These are phyloP conservation scores for Leishmania amazonensis DNA, from an alignment of 208 protist genomes.

Conservation along the genomic window DNA sequence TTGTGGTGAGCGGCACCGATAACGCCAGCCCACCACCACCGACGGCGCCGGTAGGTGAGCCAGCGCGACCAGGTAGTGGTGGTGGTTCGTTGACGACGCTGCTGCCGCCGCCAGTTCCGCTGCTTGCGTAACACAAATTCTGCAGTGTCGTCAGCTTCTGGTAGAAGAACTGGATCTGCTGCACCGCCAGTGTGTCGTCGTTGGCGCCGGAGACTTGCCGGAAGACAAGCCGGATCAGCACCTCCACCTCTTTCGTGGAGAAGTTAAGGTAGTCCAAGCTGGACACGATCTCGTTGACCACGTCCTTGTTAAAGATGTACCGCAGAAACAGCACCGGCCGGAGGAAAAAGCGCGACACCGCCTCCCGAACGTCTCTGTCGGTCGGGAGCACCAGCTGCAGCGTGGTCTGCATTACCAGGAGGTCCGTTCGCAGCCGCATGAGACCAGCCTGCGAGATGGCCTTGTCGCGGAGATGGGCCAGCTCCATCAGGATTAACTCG, in stretches of 20 bases:
- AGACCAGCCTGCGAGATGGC: slow-evolving; percentile 68
- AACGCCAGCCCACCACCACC: not conserved
- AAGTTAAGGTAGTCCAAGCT: slow-evolving; percentile 77
- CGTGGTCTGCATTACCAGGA: slow-evolving; percentile 79
- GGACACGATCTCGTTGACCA: slow-evolving; percentile 78
- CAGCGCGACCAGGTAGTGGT: not conserved
- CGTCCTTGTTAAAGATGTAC: slow-evolving; percentile 78
- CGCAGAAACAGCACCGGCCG: slow-evolving; percentile 76
- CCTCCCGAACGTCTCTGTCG: slow-evolving; percentile 69
- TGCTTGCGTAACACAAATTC: slow-evolving; percentile 12
- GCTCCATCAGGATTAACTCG: slow-evolving; percentile 75
- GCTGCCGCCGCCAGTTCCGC: not conserved
- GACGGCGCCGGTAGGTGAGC: not conserved
- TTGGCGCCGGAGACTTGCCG: slow-evolving; percentile 65
- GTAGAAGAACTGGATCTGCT: slow-evolving; percentile 64
- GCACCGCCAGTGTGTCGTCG: slow-evolving; percentile 50
- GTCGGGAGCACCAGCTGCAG: slow-evolving; percentile 73
- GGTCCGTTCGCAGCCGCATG: slow-evolving; percentile 56
- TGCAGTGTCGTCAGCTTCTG: slow-evolving; percentile 44
- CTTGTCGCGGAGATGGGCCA: slow-evolving; percentile 85
- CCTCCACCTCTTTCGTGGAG: slow-evolving; percentile 65
- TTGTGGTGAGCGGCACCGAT: not conserved
- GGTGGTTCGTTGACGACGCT: not conserved
- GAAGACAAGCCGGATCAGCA: slow-evolving; percentile 82
- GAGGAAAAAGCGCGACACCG: slow-evolving; percentile 61